Base-by-base conservation (phyloP, 1,139 yeast species). In the Lodderomyces orthopsilosis region DNA sequence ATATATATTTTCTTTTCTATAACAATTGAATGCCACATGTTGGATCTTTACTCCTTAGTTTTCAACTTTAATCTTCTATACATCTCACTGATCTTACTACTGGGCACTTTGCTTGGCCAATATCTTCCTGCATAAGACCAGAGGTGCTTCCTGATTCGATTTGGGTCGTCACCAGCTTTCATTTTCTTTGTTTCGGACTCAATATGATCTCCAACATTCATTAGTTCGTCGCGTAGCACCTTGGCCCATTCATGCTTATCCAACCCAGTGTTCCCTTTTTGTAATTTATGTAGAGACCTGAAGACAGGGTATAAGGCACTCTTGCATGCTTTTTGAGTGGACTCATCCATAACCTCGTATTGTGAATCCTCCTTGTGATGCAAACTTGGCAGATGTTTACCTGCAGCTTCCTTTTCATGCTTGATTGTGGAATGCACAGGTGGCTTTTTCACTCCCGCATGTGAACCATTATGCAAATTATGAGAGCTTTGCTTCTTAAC, bases 31-130 rank as follows among this genome's bases (percentile, higher is more conserved):
- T n/a, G n/a, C n/a, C n/a, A n/a, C n/a, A n/a, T n/a, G n/a, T n/a
- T n/a, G n/a, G n/a, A n/a, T n/a, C 26, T 48, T 43, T 41, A 48
- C 45, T 19, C 46, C 44, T 41, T 54, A 2, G 40, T 12, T 21
- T 37, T 56, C 15, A 47, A 38, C 46, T 73, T 77, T 48, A 82
- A 66, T 63, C 87, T 84, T 56, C 77, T 77, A 63, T 91, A 93
- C 96, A 93, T 93, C 41, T 82, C 85, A 62, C 79, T 79, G 54
- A 93, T 82, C 65, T 86, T 86, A 38, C 75, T 70, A 46, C 95
- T 85, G 35, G 88, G 82, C n/a, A 85, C 98, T 51, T 81, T 81
- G 2, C 83, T 88, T 1, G 98, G 98, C 98, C 98, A 93, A 62
- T 85, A 93, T 48, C 81, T 78, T 32, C 94, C 78, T 7, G 97